Percentiles rank a stretch among this genome's conserved stretches.
Conservation (phyloP, 1,139 yeast genomes). For the Taphrina deformans region DNA sequence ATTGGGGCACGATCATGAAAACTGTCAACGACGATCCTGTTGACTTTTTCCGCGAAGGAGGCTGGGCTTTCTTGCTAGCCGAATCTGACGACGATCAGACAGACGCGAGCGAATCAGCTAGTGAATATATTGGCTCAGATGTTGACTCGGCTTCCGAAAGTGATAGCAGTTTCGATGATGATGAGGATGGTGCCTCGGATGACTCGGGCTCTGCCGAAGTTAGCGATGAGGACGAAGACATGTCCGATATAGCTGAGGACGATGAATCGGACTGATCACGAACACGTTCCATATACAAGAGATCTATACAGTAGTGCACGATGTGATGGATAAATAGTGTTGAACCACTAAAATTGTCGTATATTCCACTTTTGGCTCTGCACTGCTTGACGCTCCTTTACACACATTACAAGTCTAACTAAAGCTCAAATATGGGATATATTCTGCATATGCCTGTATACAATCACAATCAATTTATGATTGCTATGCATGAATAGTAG, state of each 20-base stretch:
- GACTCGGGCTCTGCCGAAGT: slow-evolving; percentile 40
- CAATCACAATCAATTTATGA: neutral
- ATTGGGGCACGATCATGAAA: slow-evolving; percentile 95
- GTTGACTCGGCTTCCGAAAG: slow-evolving; percentile 67
- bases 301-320: too few relatives aligned
- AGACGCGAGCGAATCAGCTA: slow-evolving; percentile 52
- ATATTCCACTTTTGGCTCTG: too few relatives aligned
- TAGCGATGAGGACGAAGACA: slow-evolving; percentile 21
- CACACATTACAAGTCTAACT: too few relatives aligned
- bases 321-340: neutral
- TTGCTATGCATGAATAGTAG: neutral
- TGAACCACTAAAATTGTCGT: neutral
- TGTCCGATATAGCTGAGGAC: slow-evolving; percentile 29
- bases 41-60: slow-evolving; percentile 87
- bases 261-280: slow-evolving; percentile 18
- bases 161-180: slow-evolving; percentile 69
- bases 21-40: slow-evolving; percentile 90
- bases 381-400: too few relatives aligned
- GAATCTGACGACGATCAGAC: slow-evolving; percentile 56
- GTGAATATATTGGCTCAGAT: slow-evolving; percentile 51
- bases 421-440: too few relatives aligned
- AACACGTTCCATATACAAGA: too few relatives aligned
- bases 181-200: slow-evolving; percentile 41
- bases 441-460: too few relatives aligned
- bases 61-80: slow-evolving; percentile 84